Base-by-base conservation (phyloP, 2,329 filamentous ascomycete genomes). In the Aspergillus novoparasiticus region DNA sequence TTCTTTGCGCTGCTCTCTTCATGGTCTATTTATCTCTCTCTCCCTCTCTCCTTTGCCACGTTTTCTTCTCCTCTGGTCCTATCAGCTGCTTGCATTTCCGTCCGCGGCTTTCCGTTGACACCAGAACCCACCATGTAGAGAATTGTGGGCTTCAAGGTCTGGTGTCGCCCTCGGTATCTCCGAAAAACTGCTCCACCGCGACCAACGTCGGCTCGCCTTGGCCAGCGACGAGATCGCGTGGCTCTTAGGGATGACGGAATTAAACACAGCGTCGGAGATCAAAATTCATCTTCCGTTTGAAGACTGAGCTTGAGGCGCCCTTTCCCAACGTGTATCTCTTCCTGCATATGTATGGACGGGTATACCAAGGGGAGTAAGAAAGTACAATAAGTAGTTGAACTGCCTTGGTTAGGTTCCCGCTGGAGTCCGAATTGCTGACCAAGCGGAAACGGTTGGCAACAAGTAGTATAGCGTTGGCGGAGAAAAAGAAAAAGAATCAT, bases 91-190 rank as follows among this genome's bases (percentile, higher is more conserved):
- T 74, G 72, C 73, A 73, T 72, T 74, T 68, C 72, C 71, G 73
- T 73, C 72, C 72, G 72, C 71, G 65, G 72, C 70, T 73, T 73
- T 74, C 73, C 72, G 73, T 69, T 72, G 68, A 68, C 65, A 62
- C 71, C 69, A 69, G 62, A 69, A 72, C 66, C 71, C 72, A 72
- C 71, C 65, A 57, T 64, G 63, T 65, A 64, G 64, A 66, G 62
- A 64, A 61, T 62, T 61, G 63, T 67, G 64, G 66, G 64, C 63
- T 68, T 66, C 58, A 60, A 54, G 50, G 62, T 58, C 58, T 54
- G 61, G 60, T 57, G 46, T 66, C 57, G 66, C 63, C 62, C 62
- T 58, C 61, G 57, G 62, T 62, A 59, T 66, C 61, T 65, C 60
- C 58, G 60, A 62, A 59, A 59, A 58, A 55, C 63, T 59, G 51